These are phyloP conservation scores for Clavaria fumosa DNA, from an alignment of 768 basidiomycete genomes.

Conservation along the genomic window DNA sequence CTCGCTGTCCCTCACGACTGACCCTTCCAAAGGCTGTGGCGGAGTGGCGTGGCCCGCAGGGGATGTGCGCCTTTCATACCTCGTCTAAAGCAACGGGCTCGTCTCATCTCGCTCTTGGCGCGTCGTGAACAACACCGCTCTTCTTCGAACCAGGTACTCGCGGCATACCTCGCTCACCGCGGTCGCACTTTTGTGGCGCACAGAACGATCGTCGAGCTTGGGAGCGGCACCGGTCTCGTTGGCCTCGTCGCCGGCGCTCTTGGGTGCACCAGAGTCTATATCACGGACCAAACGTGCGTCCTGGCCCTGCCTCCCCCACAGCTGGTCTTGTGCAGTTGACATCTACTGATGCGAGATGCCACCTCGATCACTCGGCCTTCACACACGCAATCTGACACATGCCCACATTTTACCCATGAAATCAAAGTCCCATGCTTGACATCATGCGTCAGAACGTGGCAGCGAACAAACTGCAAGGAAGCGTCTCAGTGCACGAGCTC, in stretches of 20 bases:
- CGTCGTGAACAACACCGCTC: no score
- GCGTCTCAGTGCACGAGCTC: slow-evolving; percentile 50
- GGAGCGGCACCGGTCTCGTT: slow-evolving; percentile 88
- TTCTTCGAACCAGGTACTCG: slow-evolving; percentile 46
- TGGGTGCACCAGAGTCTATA: slow-evolving; percentile 51
- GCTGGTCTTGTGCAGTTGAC: no score
- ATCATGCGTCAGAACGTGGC: slow-evolving; percentile 66
- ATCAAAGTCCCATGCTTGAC: slow-evolving; percentile 48
- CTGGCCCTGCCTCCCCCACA: no score
- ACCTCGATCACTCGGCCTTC: no score
- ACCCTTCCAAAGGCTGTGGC: slow-evolving; percentile 71
- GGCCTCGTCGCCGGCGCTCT: slow-evolving; percentile 67
- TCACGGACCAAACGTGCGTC: slow-evolving; percentile 86
- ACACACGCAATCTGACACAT: slow-evolving; percentile 7
- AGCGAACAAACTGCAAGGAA: slow-evolving; percentile 42
- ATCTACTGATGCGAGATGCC: no score
- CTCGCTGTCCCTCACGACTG: no score
- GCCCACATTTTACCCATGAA: slow-evolving; percentile 7
- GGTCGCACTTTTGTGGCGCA: slow-evolving; percentile 33
- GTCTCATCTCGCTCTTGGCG: no score
- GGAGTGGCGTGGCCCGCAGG: slow-evolving; percentile 90
- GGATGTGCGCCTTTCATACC: slow-evolving; percentile 47
- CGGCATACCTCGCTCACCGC: slow-evolving; percentile 53
- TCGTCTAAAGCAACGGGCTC: no score
- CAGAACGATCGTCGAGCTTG: slow-evolving; percentile 63